Percentiles rank a stretch among this genome's conserved stretches.
These are phyloP conservation scores for Acacia pycnantha DNA, from an alignment of 331 rosid genomes.

Conservation along the genomic window DNA sequence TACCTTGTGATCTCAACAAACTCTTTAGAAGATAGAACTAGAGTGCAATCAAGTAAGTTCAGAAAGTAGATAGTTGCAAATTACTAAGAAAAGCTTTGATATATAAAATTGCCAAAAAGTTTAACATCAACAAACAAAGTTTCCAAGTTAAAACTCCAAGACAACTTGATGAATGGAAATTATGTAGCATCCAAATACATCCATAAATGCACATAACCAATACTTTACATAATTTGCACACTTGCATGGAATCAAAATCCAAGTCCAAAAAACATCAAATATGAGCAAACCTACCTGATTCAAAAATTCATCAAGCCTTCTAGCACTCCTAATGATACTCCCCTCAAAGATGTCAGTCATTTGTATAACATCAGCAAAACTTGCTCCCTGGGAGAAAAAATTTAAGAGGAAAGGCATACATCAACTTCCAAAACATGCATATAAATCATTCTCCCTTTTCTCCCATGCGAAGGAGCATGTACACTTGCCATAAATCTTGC, in stretches of 20 bases:
- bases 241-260: not conserved
- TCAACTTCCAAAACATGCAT: slow-evolving; percentile 12
- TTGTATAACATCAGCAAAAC: slow-evolving; percentile 84
- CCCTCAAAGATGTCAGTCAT: slow-evolving; percentile 99
- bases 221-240: not conserved
- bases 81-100: not conserved
- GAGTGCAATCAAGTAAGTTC: not conserved
- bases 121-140: not conserved
- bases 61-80: not conserved
- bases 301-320: slow-evolving; percentile 96
- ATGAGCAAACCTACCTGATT: slow-evolving; percentile 65
- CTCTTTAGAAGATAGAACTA: not conserved
- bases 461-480: not conserved
- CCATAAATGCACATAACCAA: not conserved
- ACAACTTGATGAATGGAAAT: not conserved
- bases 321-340: slow-evolving; percentile 91
- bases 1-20: not conserved
- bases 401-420: slow-evolving; percentile 14
- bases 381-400: slow-evolving; percentile 62
- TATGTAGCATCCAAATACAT: not conserved
- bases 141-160: not conserved
- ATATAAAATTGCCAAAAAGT: not conserved
- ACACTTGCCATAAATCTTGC: not conserved
- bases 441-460: not conserved
- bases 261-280: not conserved